Conservation (phyloP, 495 filamentous ascomycete species). For the Bombardia bombarda region DNA sequence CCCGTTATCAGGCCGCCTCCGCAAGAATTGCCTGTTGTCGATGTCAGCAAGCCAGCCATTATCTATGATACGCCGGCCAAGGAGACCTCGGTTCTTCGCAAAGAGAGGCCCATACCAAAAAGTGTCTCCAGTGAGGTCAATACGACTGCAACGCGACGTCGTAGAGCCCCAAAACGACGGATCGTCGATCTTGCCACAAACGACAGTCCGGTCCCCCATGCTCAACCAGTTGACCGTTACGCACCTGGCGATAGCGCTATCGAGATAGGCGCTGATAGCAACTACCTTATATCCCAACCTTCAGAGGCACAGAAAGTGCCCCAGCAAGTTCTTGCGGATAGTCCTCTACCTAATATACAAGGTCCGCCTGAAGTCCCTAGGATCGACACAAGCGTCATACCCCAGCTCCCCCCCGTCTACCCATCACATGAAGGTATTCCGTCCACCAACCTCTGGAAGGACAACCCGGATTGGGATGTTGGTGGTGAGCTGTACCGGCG, state of each 20-base stretch:
- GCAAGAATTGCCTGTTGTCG: slow-evolving; percentile 49
- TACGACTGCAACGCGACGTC: slow-evolving; percentile 42
- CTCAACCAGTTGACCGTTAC: slow-evolving; percentile 16
- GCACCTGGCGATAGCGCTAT: slow-evolving; percentile 1
- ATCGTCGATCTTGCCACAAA: slow-evolving; percentile 75
- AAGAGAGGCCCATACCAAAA: slow-evolving; percentile 37
- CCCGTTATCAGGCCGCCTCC: slow-evolving; percentile 64
- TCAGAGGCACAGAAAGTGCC: slow-evolving; percentile 22
- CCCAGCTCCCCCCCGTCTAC: slow-evolving; percentile 33
- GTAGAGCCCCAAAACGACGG: slow-evolving; percentile 55
- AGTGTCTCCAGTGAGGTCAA: slow-evolving; percentile 42
- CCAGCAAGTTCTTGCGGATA: slow-evolving; percentile 17
- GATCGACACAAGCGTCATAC: slow-evolving; percentile 35
- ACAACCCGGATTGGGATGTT: slow-evolving; percentile 53
- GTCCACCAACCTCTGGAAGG: slow-evolving; percentile 30
- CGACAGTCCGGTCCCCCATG: slow-evolving; percentile 37
- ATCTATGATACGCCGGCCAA: slow-evolving; percentile 38
- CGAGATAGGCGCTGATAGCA: slow-evolving; percentile 17
- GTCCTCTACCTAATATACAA: slow-evolving; percentile 17
- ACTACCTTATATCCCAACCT: slow-evolving; percentile 38
- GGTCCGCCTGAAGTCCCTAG: slow-evolving; percentile 35
- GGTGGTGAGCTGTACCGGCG: slow-evolving; percentile 73
- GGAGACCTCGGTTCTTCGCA: slow-evolving; percentile 43
- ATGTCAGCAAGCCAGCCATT: slow-evolving; percentile 56
- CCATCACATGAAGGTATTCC: slow-evolving; percentile 29